Evolutionary conservation across 192 early-diverging fungal genomes (phyloP).

Genomic region (Gonapodya prolifera): DNA sequence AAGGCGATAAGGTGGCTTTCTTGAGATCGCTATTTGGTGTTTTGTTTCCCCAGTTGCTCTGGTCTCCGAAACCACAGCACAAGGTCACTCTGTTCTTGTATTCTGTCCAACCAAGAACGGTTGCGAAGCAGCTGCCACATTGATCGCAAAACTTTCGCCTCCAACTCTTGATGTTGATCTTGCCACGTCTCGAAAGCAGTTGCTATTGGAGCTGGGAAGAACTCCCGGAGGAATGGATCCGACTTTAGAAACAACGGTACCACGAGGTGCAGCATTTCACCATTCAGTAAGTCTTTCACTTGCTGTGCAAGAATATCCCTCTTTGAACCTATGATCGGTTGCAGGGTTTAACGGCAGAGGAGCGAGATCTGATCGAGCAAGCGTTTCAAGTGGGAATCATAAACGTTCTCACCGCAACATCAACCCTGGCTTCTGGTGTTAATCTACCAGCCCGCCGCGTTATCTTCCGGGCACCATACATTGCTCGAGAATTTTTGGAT

Average conservation of each 20-base stretch:
- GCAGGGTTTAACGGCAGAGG: not conserved
- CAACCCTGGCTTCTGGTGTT: constrained; percentile 23
- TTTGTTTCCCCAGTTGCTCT: not conserved
- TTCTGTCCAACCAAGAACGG: not conserved
- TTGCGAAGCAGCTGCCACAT: not conserved
- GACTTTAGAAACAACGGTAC: not conserved
- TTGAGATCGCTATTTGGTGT: not conserved
- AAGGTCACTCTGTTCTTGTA: not conserved
- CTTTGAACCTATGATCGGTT: no score
- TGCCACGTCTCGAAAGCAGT: not conserved
- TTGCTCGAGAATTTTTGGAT: constrained; percentile 14
- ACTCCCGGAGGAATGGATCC: not conserved
- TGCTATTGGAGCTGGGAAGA: not conserved
- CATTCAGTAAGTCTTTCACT: not conserved
- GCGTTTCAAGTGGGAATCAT: constrained; percentile 19
- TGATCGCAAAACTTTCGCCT: not conserved
- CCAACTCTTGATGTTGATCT: not conserved
- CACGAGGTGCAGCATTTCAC: not conserved
- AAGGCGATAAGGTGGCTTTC: not conserved
- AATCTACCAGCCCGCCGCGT: constrained; percentile 26
- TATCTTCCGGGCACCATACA: constrained; percentile 21
- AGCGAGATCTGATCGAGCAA: not conserved
- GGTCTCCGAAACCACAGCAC: not conserved
- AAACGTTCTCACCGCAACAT: constrained; percentile 18
- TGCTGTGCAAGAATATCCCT: no score